Evolutionary conservation across 2,329 filamentous ascomycete genomes (phyloP).

Genomic region (Apiospora phragmitis): DNA sequence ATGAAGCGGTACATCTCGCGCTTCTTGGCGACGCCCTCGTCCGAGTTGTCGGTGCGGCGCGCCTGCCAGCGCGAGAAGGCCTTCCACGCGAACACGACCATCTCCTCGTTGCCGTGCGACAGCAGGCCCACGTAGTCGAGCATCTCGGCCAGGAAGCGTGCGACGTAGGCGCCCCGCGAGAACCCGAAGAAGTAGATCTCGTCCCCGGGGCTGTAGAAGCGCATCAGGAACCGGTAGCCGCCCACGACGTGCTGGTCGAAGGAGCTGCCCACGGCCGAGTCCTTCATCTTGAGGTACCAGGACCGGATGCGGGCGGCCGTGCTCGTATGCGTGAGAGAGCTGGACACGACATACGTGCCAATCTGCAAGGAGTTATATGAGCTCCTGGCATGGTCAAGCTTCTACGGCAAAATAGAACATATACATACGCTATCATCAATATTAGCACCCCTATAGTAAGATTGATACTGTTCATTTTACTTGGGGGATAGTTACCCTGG

Average conservation of each 20-base stretch:
- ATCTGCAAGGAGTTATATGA: slow-evolving; percentile 69
- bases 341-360: slow-evolving; percentile 69
- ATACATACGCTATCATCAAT: neutral
- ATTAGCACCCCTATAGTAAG: neutral
- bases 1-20: slow-evolving; percentile 72
- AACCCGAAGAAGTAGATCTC: slow-evolving; percentile 76
- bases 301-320: slow-evolving; percentile 58
- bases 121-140: slow-evolving; percentile 79
- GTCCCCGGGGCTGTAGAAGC: slow-evolving; percentile 65
- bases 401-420: neutral
- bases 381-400: slow-evolving; percentile 27
- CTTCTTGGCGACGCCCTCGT: slow-evolving; percentile 49
- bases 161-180: slow-evolving; percentile 71
- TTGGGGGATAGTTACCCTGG: neutral
- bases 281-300: slow-evolving; percentile 73
- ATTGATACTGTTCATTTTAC: neutral
- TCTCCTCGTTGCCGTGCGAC: slow-evolving; percentile 80
- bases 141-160: slow-evolving; percentile 79
- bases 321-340: slow-evolving; percentile 58
- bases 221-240: slow-evolving; percentile 78
- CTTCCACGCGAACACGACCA: slow-evolving; percentile 83
- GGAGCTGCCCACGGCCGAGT: slow-evolving; percentile 76
- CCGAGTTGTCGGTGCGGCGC: slow-evolving; percentile 46
- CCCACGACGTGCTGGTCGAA: slow-evolving; percentile 84
- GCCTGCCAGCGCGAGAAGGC: slow-evolving; percentile 74